Conservation (phyloP, 345 rosid species). For the Gynandropsis gynandra region DNA sequence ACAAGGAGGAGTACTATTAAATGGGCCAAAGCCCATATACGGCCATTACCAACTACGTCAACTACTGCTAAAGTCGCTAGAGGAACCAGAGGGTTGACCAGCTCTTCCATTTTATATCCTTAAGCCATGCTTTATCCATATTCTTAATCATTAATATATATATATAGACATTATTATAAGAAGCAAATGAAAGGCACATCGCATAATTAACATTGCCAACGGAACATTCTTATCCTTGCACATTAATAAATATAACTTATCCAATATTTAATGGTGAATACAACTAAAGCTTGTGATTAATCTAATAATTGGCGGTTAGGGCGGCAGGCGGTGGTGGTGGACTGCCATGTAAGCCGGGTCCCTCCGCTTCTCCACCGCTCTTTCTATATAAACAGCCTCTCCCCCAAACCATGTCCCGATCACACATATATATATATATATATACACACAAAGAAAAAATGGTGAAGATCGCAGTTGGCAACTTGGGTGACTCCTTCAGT, state of each 20-base stretch:
- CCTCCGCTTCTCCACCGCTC: background rate
- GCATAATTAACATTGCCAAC: slow-evolving; percentile 12
- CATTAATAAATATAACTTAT: slow-evolving; percentile 15
- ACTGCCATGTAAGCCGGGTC: slow-evolving; percentile 13
- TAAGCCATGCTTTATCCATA: too few relatives aligned
- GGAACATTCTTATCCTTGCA: slow-evolving; percentile 24
- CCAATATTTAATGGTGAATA: slow-evolving; percentile 15
- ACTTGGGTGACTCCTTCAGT: slow-evolving; percentile 71
- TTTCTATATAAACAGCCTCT: slow-evolving; percentile 17
- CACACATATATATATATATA: too few relatives aligned
- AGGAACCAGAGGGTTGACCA: too few relatives aligned
- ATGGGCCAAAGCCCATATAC: too few relatives aligned
- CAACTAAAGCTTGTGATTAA: slow-evolving; percentile 7
- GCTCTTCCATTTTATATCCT: too few relatives aligned
- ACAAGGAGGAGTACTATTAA: too few relatives aligned
- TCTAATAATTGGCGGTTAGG: slow-evolving; percentile 25
- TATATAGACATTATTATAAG: too few relatives aligned
- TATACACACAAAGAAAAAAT: slow-evolving; percentile 24
- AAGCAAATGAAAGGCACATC: too few relatives aligned
- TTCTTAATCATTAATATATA: too few relatives aligned
- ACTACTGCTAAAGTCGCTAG: too few relatives aligned
- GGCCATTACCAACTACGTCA: too few relatives aligned
- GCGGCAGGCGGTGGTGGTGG: slow-evolving; percentile 24
- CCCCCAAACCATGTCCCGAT: background rate
- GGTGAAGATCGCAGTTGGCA: slow-evolving; percentile 75